Evolutionary conservation across 2,329 filamentous ascomycete genomes (phyloP), one percentile per base, ranked within the genome.

Genomic region (Saccharata proteae): DNA sequence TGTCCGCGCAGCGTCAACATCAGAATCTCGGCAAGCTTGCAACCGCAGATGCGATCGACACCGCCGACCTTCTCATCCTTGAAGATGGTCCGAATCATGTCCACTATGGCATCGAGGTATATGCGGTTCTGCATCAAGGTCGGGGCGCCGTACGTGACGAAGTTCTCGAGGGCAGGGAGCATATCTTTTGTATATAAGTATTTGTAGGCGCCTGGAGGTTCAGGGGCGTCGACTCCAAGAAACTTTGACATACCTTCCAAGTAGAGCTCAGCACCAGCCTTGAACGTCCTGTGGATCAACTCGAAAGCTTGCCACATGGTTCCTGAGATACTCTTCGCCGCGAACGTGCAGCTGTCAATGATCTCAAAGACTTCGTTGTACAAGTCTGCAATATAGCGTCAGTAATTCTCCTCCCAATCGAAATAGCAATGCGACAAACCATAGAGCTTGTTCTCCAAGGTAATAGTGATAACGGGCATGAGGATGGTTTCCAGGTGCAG

Each of bases 241-340:
- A 18, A 30, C n/a, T n/a, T n/a, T n/a, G n/a, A n/a, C 41, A 38
- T 46, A 61, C 58, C 61, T 59, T 98, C 90, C 10, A 98, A 74
- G 53, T 98, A 98, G 26, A 96, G 73, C 63, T 98, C 88, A 20
- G 88, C 90, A 23, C 90, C 90, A 36, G 84, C 81, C 62, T 96
- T 96, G 67, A 98, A 98, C 1, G 88, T 94, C 42, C 82, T 75
- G 60, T 96, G 88, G 40, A 98, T 92, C 26, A 96, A 71, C 61
- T 93, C 86, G 54, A 98, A 98, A 2, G 90, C 88, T 58, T 88
- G 78, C 90, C 90, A 98, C 90, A 98, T 98, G 24, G 83, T 93
- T 7, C 80, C 75, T 1, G 90, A 94, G 44, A 98, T 96, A 36
- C 74, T 73, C 67, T 96, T 98, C 39, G 90, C 88, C 8, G 90